phyloP scores from a whole-genome alignment of 257 asterid species.

The Ballota nigra region DNA sequence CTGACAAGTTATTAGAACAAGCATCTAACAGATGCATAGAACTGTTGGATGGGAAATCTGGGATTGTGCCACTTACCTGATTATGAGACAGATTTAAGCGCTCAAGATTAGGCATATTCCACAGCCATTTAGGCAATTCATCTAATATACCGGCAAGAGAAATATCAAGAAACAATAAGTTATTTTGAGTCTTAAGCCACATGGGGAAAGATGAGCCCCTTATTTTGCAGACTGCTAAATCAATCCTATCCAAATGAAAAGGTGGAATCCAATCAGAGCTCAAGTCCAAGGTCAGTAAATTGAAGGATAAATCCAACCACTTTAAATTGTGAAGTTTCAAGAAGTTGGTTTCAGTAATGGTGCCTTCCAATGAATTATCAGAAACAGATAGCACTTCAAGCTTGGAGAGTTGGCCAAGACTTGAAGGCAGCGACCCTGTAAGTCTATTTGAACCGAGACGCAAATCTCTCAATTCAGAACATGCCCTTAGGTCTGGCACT shows the following conservation, averaged over 20 bases:
- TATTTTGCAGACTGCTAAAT: neutral
- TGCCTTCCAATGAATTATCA: neutral
- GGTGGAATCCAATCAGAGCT: neutral
- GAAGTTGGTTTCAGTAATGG: neutral
- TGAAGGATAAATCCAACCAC: neutral
- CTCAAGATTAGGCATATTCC: neutral
- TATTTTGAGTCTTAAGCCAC: neutral
- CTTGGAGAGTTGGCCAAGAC: neutral
- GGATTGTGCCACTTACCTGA: neutral
- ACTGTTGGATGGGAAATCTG: neutral
- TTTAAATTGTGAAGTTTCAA: neutral
- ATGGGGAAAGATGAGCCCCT: neutral
- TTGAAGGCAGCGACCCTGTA: neutral
- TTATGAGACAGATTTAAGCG: neutral
- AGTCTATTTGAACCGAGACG: neutral
- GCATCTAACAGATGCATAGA: constrained; percentile 14
- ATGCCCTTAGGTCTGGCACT: neutral
- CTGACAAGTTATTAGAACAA: constrained; percentile 29
- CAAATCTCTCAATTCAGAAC: neutral
- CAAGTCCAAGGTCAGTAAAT: neutral
- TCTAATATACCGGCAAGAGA: neutral
- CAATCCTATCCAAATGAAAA: neutral
- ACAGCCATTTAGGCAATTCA: neutral
- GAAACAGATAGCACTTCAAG: neutral
- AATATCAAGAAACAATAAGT: neutral